Base-by-base conservation (phyloP, 768 basidiomycete genomes). In the Lactarius indigo region DNA sequence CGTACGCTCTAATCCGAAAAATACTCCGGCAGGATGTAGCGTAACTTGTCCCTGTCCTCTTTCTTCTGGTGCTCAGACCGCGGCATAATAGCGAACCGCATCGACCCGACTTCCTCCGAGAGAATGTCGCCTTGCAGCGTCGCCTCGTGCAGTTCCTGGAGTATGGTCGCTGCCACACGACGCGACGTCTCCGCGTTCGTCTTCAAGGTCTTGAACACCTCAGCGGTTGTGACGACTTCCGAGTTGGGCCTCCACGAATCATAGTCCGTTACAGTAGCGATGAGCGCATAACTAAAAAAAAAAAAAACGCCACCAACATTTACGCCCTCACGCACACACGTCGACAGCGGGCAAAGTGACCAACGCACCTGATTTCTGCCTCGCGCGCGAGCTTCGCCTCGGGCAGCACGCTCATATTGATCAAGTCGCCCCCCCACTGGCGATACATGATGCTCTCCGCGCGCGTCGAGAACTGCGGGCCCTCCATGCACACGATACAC, bases 361-460 rank as follows among this genome's bases (percentile, higher is more conserved):
- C 17, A 33, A 77, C 84, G 60, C 65, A 95, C 94, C 89, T 89
- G 15, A 99, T 77, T 78, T 99, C 96, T 2, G 94, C 95, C 79
- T 99, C 96, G 17, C 96, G 81, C 3, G 96, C 96, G 50, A 98
- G 82, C 80, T 98, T 98, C n/a, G 96, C 88, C 79, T 99, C 96
- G 2, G 97, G 97, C 31, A 98, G 79, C 47, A 92, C 92, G 65
- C 92, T 96, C 96, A 99, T 99, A 77, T 98, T 96, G 78, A 96
- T 96, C 74, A 96, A 79, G 76, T 96, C 93, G 7, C 87, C 92
- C 10, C 96, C 96, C 91, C 92, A 96, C 57, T 83, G 82, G 26
- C 94, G 83, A 76, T 98, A 97, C 95, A 97, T 94, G 72, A 84
- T 72, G 73, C 92, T 95, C 84, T 99, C 96, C 20, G 96, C 96